Evolutionary conservation across 176 grass and related monocot genomes (phyloP).

Genomic region (Elaeis guineensis): DNA sequence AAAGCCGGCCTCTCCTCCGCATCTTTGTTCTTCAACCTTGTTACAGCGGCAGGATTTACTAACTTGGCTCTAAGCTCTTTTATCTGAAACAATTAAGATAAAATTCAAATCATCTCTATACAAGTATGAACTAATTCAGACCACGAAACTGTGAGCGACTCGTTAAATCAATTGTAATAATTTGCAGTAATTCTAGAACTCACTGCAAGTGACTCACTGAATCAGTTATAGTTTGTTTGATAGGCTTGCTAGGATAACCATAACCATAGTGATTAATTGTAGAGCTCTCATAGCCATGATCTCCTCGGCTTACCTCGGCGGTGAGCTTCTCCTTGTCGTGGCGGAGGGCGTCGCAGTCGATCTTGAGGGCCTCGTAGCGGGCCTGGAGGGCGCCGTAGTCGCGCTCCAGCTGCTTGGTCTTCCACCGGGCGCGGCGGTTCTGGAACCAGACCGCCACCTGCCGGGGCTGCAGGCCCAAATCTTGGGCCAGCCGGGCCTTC

Average conservation of each 20-base stretch:
- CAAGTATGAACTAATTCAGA: neutral
- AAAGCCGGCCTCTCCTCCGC: neutral
- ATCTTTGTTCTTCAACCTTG: constrained; percentile 12
- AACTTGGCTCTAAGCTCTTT: constrained; percentile 16
- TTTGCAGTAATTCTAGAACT: too few species aligned
- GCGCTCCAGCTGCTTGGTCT: constrained; percentile 66
- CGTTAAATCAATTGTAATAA: neutral
- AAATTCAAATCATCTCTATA: neutral
- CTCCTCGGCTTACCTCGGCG: constrained; percentile 33
- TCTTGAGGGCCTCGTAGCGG: constrained; percentile 37
- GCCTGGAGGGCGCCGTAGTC: constrained; percentile 45
- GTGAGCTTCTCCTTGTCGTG: constrained; percentile 47
- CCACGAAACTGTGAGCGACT: neutral
- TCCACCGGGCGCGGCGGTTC: constrained; percentile 74
- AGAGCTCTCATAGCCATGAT: too few species aligned
- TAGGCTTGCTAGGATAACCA: too few species aligned
- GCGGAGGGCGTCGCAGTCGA: constrained; percentile 48
- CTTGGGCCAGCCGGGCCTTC: constrained; percentile 44
- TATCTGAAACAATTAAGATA: constrained; percentile 18
- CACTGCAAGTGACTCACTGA: neutral
- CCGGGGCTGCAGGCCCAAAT: constrained; percentile 53
- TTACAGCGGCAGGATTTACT: constrained; percentile 15
- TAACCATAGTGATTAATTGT: too few species aligned
- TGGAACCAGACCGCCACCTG: constrained; percentile 82
- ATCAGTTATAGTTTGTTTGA: neutral